phyloP scores from a whole-genome alignment of 2,329 filamentous ascomycete genomes.

The Aureobasidium sp. region DNA sequence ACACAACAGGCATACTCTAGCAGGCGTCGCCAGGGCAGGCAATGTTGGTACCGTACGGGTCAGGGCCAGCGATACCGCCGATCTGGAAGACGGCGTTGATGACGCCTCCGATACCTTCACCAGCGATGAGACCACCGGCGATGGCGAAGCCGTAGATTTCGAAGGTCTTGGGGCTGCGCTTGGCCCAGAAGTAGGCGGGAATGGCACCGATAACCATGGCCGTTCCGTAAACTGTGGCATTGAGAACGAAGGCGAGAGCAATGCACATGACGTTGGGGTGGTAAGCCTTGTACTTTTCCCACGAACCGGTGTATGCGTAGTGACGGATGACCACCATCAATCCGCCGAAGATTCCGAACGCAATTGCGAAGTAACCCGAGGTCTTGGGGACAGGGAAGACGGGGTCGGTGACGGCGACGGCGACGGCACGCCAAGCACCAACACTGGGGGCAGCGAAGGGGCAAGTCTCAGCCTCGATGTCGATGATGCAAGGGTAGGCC shows the following conservation, averaged over 20 bases:
- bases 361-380: slow-evolving; percentile 50
- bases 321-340: slow-evolving; percentile 46
- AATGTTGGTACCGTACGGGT: slow-evolving; percentile 32
- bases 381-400: slow-evolving; percentile 45
- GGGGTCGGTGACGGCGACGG: slow-evolving; percentile 51
- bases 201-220: slow-evolving; percentile 51
- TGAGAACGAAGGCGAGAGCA: slow-evolving; percentile 50
- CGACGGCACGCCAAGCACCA: slow-evolving; percentile 57
- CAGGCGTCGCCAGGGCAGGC: slow-evolving; percentile 33
- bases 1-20: slow-evolving; percentile 15
- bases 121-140: slow-evolving; percentile 52
- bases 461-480: slow-evolving; percentile 40
- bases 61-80: slow-evolving; percentile 32
- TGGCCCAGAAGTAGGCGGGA: slow-evolving; percentile 45
- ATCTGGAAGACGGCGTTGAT: slow-evolving; percentile 48
- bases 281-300: slow-evolving; percentile 46
- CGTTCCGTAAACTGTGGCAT: slow-evolving; percentile 47
- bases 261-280: slow-evolving; percentile 56
- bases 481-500: slow-evolving; percentile 60
- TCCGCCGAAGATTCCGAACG: slow-evolving; percentile 45
- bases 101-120: slow-evolving; percentile 56
- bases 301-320: slow-evolving; percentile 44
- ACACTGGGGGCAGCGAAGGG: slow-evolving; percentile 56
- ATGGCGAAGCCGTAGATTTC: slow-evolving; percentile 53
- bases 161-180: slow-evolving; percentile 43